Base-by-base conservation (phyloP, 805 yeast genomes). In the Cyberlindnera americana region DNA sequence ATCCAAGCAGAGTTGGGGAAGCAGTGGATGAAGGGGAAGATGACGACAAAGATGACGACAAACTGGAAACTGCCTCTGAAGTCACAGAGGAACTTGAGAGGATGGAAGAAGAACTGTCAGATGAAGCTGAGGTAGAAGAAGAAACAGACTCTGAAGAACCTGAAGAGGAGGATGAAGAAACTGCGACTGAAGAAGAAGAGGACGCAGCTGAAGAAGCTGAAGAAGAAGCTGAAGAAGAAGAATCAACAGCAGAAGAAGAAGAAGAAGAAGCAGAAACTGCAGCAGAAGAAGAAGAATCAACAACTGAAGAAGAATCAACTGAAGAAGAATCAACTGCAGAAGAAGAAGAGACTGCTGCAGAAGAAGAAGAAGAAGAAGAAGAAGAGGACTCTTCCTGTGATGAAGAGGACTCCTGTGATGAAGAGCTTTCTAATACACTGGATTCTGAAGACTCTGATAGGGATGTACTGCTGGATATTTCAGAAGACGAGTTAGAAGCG, bases 1-100 rank as follows among this genome's bases (percentile, higher is more conserved):
- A 21, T 15, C 47, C 47, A 19, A 44, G 21, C 23, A 49, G 14
- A 5, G 14, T n/a, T 31, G 52, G 36, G 26, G 40, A 28, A 21
- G 40, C 17, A 10, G 33, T 21, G 10, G 46, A 37, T 2, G 43
- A 29, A 19, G 49, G 22, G 15, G 35, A 29, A 24, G 29, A n/a
- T 10, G 33, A 17, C 5, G 33, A 17, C n/a, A 14, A 29, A 18
- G 34, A 21, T 6, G 25, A 24, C 6, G 10, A 8, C 15, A 6
- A 28, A 15, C 6, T 50, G 23, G 29, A 25, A 30, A 37, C 30
- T 13, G 35, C 6, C n/a, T 7, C 9, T 9, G n/a, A 32, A n/a
- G 27, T 6, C 6, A 9, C 27, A 27, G 41, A 4, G 3, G 38
- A 21, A 3, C 19, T 11, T 13, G 39, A 29, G n/a, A 30, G 5